These are phyloP conservation scores for Botrytis galanthina DNA, from an alignment of 2,329 filamentous ascomycete species.

Conservation along the genomic window DNA sequence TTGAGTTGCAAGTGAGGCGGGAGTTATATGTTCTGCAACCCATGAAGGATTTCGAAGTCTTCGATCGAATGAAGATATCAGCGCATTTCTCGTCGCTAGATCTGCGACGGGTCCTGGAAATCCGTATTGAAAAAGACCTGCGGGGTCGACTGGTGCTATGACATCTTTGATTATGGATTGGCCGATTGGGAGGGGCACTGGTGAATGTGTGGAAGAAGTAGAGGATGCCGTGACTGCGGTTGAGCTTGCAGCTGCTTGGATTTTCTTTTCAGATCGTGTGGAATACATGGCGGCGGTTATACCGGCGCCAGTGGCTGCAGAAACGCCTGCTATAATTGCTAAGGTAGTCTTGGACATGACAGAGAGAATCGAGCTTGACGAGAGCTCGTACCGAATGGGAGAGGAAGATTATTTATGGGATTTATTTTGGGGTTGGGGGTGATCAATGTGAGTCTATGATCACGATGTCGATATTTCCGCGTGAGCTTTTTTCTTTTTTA, in stretches of 20 bases:
- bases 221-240: slow-evolving; percentile 30
- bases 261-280: slow-evolving; percentile 50
- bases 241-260: slow-evolving; percentile 36
- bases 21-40: slow-evolving; percentile 96
- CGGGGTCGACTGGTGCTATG: slow-evolving; percentile 64
- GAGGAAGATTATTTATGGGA: slow-evolving; percentile 16
- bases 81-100: slow-evolving; percentile 69
- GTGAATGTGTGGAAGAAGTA: slow-evolving; percentile 32
- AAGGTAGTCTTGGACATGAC: slow-evolving; percentile 76
- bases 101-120: slow-evolving; percentile 91
- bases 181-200: slow-evolving; percentile 34
- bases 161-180: slow-evolving; percentile 34
- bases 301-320: slow-evolving; percentile 73
- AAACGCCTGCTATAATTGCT: slow-evolving; percentile 71
- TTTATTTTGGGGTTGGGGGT: background rate
- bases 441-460: slow-evolving; percentile 16
- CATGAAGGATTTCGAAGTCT: slow-evolving; percentile 88
- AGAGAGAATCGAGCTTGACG: slow-evolving; percentile 11
- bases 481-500: slow-evolving; percentile 19
- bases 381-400: slow-evolving; percentile 15
- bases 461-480: slow-evolving; percentile 18
- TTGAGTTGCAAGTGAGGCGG: slow-evolving; percentile 70
- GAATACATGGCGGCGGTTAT: slow-evolving; percentile 67
- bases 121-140: slow-evolving; percentile 78
- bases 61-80: slow-evolving; percentile 88